Base-by-base conservation (phyloP, 768 basidiomycete species). In the Pseudohyphozyma bogoriensis region DNA sequence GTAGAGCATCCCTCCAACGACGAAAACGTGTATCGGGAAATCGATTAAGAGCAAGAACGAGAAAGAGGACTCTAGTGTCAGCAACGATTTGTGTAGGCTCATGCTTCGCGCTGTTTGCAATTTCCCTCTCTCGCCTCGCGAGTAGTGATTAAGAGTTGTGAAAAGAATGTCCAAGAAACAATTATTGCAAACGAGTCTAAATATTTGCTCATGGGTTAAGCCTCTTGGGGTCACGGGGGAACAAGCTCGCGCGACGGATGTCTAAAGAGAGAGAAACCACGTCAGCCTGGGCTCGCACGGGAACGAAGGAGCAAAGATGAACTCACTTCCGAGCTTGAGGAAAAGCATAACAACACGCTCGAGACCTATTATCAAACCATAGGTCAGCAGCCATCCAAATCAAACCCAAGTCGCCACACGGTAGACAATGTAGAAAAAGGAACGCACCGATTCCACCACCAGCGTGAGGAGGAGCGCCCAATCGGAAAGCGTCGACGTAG, bases 141-240 rank as follows among this genome's bases (percentile, higher is more conserved):
- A n/a, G n/a, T n/a, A n/a, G n/a, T n/a, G n/a, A n/a, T n/a, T n/a
- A n/a, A n/a, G n/a, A n/a, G n/a, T n/a, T n/a, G n/a, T n/a, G n/a
- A n/a, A n/a, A n/a, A n/a, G n/a, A n/a, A n/a, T n/a, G n/a, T n/a
- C n/a, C n/a, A n/a, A n/a, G n/a, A n/a, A n/a, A n/a, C n/a, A n/a
- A n/a, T n/a, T n/a, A n/a, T n/a, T n/a, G n/a, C n/a, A n/a, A n/a
- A n/a, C n/a, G n/a, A n/a, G n/a, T n/a, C n/a, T n/a, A n/a, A 40
- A 22, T 40, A 40, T 22, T 49, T 24, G 29, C 29, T 56, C 70
- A 96, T 45, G 92, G 92, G 67, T 88, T 87, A 67, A 96, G 78
- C 59, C 93, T 80, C 78, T 90, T 93, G 58, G 95, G 95, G 77
- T 97, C 95, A 70, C 95, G 82, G 18, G 95, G 95, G 84, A 97